Percentiles rank a stretch among this genome's conserved stretches.
These are phyloP conservation scores for Hortiboletus rubellus DNA, from an alignment of 1,284 basidiomycete genomes.

Conservation along the genomic window DNA sequence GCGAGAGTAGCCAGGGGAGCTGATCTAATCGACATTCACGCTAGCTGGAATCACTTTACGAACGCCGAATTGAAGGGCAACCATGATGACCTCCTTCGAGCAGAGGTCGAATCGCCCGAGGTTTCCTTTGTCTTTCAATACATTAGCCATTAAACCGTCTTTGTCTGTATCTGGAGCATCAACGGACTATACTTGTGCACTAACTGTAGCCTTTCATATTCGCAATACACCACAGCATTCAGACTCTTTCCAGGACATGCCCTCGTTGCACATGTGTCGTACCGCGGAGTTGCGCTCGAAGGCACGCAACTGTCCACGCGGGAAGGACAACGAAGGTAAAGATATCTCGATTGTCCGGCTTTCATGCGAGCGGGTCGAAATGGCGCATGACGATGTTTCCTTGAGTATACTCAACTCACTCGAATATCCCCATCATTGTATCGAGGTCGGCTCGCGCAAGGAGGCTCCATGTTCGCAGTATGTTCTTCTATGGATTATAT, in stretches of 20 bases:
- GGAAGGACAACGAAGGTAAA: no score
- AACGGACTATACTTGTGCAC: constrained; percentile 7
- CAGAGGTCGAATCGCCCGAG: constrained; percentile 82
- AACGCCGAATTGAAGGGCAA: constrained; percentile 86
- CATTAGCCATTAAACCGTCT: constrained; percentile 64
- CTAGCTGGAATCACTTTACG: constrained; percentile 96
- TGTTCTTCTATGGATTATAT: no score
- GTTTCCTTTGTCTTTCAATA: constrained; percentile 94
- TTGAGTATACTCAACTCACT: no score
- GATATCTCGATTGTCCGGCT: no score
- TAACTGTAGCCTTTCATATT: constrained; percentile 2
- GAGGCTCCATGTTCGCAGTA: no score
- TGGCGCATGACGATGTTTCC: no score
- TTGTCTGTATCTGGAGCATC: constrained; percentile 1
- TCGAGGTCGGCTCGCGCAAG: no score
- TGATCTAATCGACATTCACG: constrained; percentile 31
- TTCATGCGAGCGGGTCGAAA: no score
- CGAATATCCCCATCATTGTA: no score
- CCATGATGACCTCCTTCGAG: constrained; percentile 94
- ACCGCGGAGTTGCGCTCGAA: no score
- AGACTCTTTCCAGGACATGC: background rate
- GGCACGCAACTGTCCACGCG: no score
- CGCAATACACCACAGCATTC: background rate
- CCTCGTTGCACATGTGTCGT: no score
- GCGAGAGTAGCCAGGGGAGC: background rate